A percentile compares a stretch with the other conserved stretches of the same genome.
phyloP scores from a whole-genome alignment of 164 flowering plant species.

The Annona squamosa region DNA sequence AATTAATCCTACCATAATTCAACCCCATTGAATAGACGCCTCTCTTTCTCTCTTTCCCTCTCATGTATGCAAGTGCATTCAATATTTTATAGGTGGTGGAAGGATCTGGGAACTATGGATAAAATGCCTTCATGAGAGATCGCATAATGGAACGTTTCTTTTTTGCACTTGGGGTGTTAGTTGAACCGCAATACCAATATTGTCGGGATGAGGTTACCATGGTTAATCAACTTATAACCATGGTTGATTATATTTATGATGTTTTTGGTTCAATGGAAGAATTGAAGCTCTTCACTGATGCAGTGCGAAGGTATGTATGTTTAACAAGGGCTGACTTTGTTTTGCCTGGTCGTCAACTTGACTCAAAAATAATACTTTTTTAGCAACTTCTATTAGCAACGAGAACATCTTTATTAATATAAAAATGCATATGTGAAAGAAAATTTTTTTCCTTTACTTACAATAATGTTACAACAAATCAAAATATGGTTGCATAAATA shows the following conservation, averaged over 20 bases:
- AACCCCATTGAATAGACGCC: too few species aligned
- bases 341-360: too few species aligned
- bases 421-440: too few species aligned
- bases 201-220: slow-evolving; percentile 16
- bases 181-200: slow-evolving; percentile 14
- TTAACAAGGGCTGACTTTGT: too few species aligned
- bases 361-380: too few species aligned
- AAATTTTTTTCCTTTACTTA: too few species aligned
- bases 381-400: too few species aligned
- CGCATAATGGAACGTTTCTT: slow-evolving; percentile 19
- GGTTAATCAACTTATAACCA: slow-evolving; percentile 2
- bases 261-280: slow-evolving; percentile 1
- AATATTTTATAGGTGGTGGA: slow-evolving; percentile 21
- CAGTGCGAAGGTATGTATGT: neutral
- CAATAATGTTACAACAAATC: too few species aligned
- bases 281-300: slow-evolving; percentile 2
- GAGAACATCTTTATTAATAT: too few species aligned
- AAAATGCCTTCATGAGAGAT: slow-evolving; percentile 14
- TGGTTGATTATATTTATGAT: slow-evolving; percentile 2
- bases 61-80: neutral
- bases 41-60: neutral
- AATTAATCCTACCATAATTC: too few species aligned
- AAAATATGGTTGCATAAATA: too few species aligned
- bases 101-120: slow-evolving; percentile 7
- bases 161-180: slow-evolving; percentile 15